Percentiles rank a stretch among this genome's conserved stretches.
Conservation (phyloP, 495 filamentous ascomycete genomes). For the Evernia prunastri region DNA sequence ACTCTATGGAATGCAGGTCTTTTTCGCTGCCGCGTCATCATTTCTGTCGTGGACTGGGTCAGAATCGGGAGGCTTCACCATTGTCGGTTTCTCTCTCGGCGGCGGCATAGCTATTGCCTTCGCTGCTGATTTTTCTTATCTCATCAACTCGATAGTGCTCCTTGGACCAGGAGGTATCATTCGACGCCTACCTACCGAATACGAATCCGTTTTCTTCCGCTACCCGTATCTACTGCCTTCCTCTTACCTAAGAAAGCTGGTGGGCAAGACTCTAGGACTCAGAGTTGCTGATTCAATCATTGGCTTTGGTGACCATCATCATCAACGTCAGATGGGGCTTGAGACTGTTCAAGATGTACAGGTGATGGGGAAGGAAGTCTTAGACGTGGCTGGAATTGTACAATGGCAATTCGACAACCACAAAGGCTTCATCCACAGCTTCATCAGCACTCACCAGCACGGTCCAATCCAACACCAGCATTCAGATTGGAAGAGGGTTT, state of each 20-base stretch:
- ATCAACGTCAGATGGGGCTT: background rate
- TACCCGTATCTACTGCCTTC: slow-evolving; percentile 21
- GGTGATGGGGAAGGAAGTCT: slow-evolving; percentile 22
- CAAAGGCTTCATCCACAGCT: slow-evolving; percentile 48
- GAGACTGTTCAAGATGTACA: slow-evolving; percentile 34
- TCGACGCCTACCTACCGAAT: slow-evolving; percentile 22
- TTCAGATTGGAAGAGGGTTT: slow-evolving; percentile 41
- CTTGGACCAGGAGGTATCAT: slow-evolving; percentile 21
- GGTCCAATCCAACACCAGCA: slow-evolving; percentile 51
- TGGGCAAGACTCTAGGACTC: slow-evolving; percentile 11
- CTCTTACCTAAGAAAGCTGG: slow-evolving; percentile 8
- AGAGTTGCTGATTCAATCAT: background rate
- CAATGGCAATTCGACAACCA: slow-evolving; percentile 52
- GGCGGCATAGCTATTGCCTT: slow-evolving; percentile 22
- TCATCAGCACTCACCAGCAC: slow-evolving; percentile 48
- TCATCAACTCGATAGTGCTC: slow-evolving; percentile 17
- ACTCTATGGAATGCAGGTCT: slow-evolving; percentile 17
- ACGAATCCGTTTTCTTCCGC: slow-evolving; percentile 22
- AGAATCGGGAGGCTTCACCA: slow-evolving; percentile 18
- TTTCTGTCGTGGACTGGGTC: slow-evolving; percentile 18
- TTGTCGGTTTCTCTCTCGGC: slow-evolving; percentile 22
- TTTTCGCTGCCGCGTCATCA: slow-evolving; percentile 17
- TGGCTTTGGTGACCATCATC: background rate
- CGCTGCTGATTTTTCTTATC: slow-evolving; percentile 15
- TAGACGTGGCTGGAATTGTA: slow-evolving; percentile 38